These are phyloP conservation scores for Solanum sitiens DNA, from an alignment of 257 asterid species.

Conservation along the genomic window DNA sequence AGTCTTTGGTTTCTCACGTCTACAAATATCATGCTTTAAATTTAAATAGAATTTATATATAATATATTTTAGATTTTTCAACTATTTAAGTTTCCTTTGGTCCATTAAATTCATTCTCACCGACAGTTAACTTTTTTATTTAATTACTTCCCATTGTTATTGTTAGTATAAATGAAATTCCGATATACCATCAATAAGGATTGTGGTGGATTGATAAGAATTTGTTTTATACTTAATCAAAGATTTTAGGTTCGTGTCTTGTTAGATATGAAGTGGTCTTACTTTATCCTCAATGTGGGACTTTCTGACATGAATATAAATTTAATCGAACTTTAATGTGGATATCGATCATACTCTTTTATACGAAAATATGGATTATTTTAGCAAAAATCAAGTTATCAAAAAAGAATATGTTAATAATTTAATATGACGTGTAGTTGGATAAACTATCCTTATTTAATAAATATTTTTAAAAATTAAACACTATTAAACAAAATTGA, in stretches of 20 bases:
- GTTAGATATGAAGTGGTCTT: not conserved
- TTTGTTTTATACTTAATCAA: too few relatives aligned
- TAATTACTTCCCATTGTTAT: not conserved
- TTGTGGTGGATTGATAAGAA: too few relatives aligned
- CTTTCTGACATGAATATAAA: too few relatives aligned
- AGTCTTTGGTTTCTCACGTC: not conserved
- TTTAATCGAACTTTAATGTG: fast-evolving
- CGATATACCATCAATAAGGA: too few relatives aligned
- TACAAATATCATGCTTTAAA: not conserved
- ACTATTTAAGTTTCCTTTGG: not conserved
- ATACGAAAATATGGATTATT: not conserved
- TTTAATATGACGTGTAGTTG: not conserved
- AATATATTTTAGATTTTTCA: not conserved
- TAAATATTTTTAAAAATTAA: not conserved
- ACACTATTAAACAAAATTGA: not conserved
- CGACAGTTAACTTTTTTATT: not conserved
- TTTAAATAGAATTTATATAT: not conserved
- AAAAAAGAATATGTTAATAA: too few relatives aligned
- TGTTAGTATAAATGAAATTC: not conserved
- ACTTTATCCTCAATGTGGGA: too few relatives aligned
- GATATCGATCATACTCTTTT: not conserved
- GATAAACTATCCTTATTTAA: not conserved
- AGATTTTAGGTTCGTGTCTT: fast-evolving
- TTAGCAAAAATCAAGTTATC: not conserved
- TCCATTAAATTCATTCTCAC: not conserved